phyloP scores from a whole-genome alignment of 2,329 filamentous ascomycete species.

The Colletotrichum navitas region DNA sequence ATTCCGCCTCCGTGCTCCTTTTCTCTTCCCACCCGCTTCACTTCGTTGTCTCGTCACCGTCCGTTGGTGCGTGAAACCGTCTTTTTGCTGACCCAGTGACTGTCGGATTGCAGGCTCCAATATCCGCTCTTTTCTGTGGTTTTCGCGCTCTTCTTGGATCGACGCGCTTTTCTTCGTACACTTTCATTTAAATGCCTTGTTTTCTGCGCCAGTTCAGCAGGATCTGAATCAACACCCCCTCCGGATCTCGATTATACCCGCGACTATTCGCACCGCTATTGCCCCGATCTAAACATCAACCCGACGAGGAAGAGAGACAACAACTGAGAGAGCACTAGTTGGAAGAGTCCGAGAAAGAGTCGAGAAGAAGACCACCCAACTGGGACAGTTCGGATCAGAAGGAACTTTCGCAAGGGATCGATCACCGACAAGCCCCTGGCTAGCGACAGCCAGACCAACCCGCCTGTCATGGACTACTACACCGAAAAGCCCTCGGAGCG shows the following conservation, averaged over 20 bases:
- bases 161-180: constrained; percentile 45
- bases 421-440: constrained; percentile 26
- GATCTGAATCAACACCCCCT: constrained; percentile 60
- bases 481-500: constrained; percentile 72
- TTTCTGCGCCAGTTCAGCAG: constrained; percentile 62
- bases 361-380: constrained; percentile 38
- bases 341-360: constrained; percentile 40
- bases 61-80: constrained; percentile 49
- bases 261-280: constrained; percentile 20
- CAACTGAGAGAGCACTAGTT: not conserved
- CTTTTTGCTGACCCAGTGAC: constrained; percentile 40
- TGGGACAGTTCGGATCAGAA: constrained; percentile 37
- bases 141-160: constrained; percentile 30
- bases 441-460: constrained; percentile 30
- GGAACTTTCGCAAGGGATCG: constrained; percentile 18
- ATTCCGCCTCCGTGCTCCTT: constrained; percentile 41
- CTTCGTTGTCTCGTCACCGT: constrained; percentile 40
- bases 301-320: constrained; percentile 19
- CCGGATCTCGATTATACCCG: constrained; percentile 30
- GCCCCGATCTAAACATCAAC: not conserved
- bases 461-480: constrained; percentile 52
- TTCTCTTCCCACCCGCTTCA: constrained; percentile 34
- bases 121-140: constrained; percentile 48
- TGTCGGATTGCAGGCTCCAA: constrained; percentile 51
- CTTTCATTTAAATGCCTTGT: constrained; percentile 50